Conservation (phyloP, 2,329 filamentous ascomycete species). For the Thelonectria blattea region DNA sequence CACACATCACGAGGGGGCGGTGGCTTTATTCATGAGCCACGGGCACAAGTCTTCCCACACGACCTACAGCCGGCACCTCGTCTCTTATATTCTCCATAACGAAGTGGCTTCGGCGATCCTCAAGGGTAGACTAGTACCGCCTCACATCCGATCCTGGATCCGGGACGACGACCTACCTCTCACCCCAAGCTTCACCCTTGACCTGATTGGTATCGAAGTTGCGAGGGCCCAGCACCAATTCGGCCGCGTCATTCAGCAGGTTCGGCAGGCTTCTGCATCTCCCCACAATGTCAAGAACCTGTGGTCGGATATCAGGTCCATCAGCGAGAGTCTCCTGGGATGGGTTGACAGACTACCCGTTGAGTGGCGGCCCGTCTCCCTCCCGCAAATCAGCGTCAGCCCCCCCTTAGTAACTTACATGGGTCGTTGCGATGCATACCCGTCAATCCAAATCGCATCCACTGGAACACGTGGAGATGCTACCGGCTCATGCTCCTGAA, state of each 20-base stretch:
- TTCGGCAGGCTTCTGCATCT: neutral
- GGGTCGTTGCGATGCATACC: constrained; percentile 9
- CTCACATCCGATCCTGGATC: constrained; percentile 11
- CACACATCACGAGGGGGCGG: constrained; percentile 17
- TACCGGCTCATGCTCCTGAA: constrained; percentile 16
- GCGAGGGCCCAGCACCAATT: constrained; percentile 15
- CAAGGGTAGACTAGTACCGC: neutral
- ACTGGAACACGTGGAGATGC: constrained; percentile 23
- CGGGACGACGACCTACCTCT: neutral
- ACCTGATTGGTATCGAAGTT: constrained; percentile 16
- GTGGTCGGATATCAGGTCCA: constrained; percentile 5
- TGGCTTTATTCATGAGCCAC: constrained; percentile 16
- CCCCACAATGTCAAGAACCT: neutral
- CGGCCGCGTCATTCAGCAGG: neutral
- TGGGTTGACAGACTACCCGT: constrained; percentile 13
- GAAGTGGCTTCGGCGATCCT: constrained; percentile 11
- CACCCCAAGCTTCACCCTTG: constrained; percentile 13
- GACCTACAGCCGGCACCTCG: neutral
- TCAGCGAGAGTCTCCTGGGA: constrained; percentile 1
- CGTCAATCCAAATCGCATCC: constrained; percentile 12
- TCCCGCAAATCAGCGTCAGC: neutral
- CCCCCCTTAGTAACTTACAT: constrained; percentile 12
- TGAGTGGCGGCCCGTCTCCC: constrained; percentile 7
- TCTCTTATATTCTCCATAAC: neutral
- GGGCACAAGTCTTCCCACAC: neutral